These are phyloP conservation scores for Pyracantha coccinea DNA, from an alignment of 331 rosid genomes.

Conservation along the genomic window DNA sequence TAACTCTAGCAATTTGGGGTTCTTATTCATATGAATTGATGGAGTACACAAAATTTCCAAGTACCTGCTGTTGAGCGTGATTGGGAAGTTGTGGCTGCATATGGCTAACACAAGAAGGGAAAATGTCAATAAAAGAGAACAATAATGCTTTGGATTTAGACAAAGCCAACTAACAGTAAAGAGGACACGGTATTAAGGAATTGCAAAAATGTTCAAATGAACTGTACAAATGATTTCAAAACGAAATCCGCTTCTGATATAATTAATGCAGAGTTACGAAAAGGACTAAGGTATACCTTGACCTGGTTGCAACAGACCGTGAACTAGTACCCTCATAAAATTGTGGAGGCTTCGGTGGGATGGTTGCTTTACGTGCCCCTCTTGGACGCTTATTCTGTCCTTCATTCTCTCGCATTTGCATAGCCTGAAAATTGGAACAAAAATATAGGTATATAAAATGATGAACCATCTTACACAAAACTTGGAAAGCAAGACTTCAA, in stretches of 20 bases:
- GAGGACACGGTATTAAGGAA: neutral
- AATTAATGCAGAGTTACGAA: neutral
- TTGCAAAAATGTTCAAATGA: neutral
- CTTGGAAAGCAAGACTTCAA: neutral
- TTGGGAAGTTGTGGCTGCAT: constrained; percentile 8
- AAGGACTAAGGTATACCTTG: constrained; percentile 21
- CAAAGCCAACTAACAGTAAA: constrained; percentile 7
- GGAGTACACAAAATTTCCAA: constrained; percentile 9
- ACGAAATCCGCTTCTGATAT: neutral
- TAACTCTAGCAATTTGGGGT: constrained; percentile 1
- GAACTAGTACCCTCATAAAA: neutral
- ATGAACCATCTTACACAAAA: constrained; percentile 5
- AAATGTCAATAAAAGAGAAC: constrained; percentile 4
- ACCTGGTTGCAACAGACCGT: constrained; percentile 10
- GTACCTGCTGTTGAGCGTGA: constrained; percentile 14
- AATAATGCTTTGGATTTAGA: neutral
- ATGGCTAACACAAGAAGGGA: constrained; percentile 23
- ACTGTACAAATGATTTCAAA: neutral
- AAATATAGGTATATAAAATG: neutral
- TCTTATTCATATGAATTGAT: neutral
- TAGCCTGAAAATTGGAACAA: constrained; percentile 30
- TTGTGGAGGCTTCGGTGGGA: neutral
- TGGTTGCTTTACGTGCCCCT: neutral
- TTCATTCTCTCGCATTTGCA: constrained; percentile 8
- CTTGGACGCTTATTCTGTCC: neutral